Base-by-base conservation (phyloP, 2,329 filamentous ascomycete genomes). In the Meredithiella fracta region DNA sequence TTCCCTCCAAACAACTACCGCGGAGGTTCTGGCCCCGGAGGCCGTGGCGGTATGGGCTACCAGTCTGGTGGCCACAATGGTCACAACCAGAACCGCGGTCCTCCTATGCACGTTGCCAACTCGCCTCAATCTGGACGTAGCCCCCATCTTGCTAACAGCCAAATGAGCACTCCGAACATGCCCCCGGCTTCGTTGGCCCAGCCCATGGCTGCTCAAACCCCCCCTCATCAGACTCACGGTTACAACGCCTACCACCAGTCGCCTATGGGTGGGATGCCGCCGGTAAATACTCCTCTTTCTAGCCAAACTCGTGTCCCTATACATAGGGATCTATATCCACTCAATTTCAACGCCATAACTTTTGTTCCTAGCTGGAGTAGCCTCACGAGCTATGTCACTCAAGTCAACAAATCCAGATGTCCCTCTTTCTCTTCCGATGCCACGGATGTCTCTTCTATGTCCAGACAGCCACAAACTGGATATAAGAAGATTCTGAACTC, bases 151-250 rank as follows among this genome's bases (percentile, higher is more conserved):
- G 70, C 80, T 26, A 77, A 77, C 56, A 80, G 81, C 37, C 76
- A 84, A 63, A 82, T 83, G 58, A 77, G 77, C 60, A 85, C 83
- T 29, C 82, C 86, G 60, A 80, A 84, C 71, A 82, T 82, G 81
- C 77, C 66, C 57, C 72, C 75, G 44, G 77, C 76, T 52, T 75
- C 74, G 60, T 78, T 78, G 65, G 69, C 70, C 59, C 57, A 55
- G 25, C 66, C 65, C 56, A 82, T 88, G 67, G 76, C 85, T 51
- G 85, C 86, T 69, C 75, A 75, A 67, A 74, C 75, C 58, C 74
- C 77, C 59, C 76, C 77, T 47, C 76, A 78, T 60, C 40, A 44
- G 20, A 44, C 40, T 44, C 40, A 44, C n/a, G 49, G 49, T 15
- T 51, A 51, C 40, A 44, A 44, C 40, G 20, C 15, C 40, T 44